Evolutionary conservation across 2,329 filamentous ascomycete genomes (phyloP).

Genomic region (Chaetomium sp.): DNA sequence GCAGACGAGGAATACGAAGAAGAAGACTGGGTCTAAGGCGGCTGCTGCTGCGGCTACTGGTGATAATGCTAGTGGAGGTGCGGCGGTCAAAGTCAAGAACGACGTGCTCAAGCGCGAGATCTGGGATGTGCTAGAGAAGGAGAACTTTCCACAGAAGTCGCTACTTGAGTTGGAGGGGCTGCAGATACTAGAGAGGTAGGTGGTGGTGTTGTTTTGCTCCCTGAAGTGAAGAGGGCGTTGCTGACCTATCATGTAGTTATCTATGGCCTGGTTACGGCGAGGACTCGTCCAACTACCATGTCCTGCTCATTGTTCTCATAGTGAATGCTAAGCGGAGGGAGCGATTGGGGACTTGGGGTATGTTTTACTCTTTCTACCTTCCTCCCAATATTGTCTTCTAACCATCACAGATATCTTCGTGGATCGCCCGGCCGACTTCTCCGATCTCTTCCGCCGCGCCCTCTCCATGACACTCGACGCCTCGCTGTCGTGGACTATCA

Average conservation of each 20-base stretch:
- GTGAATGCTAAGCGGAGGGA: slow-evolving; percentile 85
- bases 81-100: slow-evolving; percentile 62
- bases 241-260: slow-evolving; percentile 51
- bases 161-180: slow-evolving; percentile 81
- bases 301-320: slow-evolving; percentile 78
- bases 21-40: too few species aligned
- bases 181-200: slow-evolving; percentile 70
- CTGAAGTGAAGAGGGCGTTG: not conserved
- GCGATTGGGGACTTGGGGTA: slow-evolving; percentile 80
- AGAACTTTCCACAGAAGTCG: slow-evolving; percentile 69
- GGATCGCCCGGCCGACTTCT: slow-evolving; percentile 73
- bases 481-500: slow-evolving; percentile 58
- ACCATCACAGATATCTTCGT: slow-evolving; percentile 61
- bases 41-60: too few species aligned
- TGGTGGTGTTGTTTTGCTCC: not conserved
- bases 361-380: slow-evolving; percentile 26
- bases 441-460: slow-evolving; percentile 79
- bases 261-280: slow-evolving; percentile 91
- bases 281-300: slow-evolving; percentile 84
- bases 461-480: slow-evolving; percentile 77
- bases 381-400: slow-evolving; percentile 1
- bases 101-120: slow-evolving; percentile 81
- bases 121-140: slow-evolving; percentile 81
- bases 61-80: too few species aligned
- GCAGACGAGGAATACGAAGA: too few species aligned